phyloP scores from a whole-genome alignment of 441 rosid genomes.

The Pelargonium australe region DNA sequence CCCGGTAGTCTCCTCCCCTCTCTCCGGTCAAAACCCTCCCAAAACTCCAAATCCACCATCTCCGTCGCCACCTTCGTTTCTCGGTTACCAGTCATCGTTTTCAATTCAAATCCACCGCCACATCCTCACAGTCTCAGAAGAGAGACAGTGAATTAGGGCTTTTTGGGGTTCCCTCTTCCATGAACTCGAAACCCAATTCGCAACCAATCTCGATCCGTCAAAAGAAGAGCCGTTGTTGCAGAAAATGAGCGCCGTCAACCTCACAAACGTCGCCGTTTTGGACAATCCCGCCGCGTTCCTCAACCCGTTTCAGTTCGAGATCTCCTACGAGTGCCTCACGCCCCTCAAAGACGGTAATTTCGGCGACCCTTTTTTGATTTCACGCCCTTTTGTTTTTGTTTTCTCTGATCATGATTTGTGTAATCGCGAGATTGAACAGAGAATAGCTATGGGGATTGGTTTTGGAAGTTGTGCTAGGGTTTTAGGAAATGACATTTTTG shows the following conservation, averaged over 20 bases:
- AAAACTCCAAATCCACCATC: neutral
- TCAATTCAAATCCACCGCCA: neutral
- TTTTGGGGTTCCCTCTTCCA: neutral
- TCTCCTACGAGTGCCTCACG: slow-evolving; percentile 90
- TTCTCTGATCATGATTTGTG: neutral
- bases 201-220: neutral
- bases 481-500: neutral
- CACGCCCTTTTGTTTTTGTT: neutral
- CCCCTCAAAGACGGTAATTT: slow-evolving; percentile 85
- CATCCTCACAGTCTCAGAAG: too few species aligned
- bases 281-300: slow-evolving; percentile 86
- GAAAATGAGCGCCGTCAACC: slow-evolving; percentile 81
- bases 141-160: neutral
- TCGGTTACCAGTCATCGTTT: slow-evolving; percentile 15
- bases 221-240: neutral
- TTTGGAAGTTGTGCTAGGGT: neutral
- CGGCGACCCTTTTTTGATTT: neutral
- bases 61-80: neutral
- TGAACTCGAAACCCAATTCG: neutral
- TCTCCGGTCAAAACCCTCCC: neutral
- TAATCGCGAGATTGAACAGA: neutral
- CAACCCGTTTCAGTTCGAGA: slow-evolving; percentile 90
- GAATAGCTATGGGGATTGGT: neutral
- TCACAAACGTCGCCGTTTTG: slow-evolving; percentile 80
- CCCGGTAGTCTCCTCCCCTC: slow-evolving; percentile 12